Percentiles rank a stretch among this genome's conserved stretches.
These are phyloP conservation scores for Aspergillus asperescens DNA, from an alignment of 495 filamentous ascomycete species.

Conservation along the genomic window DNA sequence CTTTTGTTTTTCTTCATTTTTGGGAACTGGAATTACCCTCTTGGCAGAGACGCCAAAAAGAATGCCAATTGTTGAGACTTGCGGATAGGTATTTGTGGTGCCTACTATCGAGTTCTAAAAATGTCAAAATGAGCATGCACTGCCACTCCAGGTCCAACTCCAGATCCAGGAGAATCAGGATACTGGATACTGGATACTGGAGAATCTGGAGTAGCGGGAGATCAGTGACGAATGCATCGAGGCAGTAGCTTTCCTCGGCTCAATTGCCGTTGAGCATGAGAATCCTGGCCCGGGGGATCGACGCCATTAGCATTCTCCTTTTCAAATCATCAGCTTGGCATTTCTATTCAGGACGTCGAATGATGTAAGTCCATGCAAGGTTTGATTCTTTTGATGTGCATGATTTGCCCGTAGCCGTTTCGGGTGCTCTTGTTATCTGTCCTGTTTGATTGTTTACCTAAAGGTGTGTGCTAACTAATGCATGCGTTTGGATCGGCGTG, in stretches of 20 bases:
- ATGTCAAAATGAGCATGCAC: not conserved
- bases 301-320: not conserved
- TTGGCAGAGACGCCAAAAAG: no score
- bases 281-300: slow-evolving; percentile 7
- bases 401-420: not conserved
- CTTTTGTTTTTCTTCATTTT: no score
- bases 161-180: no score
- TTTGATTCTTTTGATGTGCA: no score
- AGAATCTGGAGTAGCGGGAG: not conserved
- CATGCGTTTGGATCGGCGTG: not conserved
- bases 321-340: not conserved
- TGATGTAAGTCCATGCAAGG: no score
- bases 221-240: no score
- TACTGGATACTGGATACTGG: no score
- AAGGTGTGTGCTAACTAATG: not conserved
- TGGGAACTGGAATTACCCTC: no score
- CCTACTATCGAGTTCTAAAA: not conserved
- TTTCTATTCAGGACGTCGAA: not conserved
- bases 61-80: no score
- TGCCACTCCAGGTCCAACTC: not conserved
- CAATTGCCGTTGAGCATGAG: no score
- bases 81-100: not conserved
- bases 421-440: not conserved
- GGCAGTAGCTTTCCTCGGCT: no score
- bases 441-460: not conserved